These are phyloP conservation scores for Ciborinia camelliae DNA, from an alignment of 2,329 filamentous ascomycete species.

Conservation along the genomic window DNA sequence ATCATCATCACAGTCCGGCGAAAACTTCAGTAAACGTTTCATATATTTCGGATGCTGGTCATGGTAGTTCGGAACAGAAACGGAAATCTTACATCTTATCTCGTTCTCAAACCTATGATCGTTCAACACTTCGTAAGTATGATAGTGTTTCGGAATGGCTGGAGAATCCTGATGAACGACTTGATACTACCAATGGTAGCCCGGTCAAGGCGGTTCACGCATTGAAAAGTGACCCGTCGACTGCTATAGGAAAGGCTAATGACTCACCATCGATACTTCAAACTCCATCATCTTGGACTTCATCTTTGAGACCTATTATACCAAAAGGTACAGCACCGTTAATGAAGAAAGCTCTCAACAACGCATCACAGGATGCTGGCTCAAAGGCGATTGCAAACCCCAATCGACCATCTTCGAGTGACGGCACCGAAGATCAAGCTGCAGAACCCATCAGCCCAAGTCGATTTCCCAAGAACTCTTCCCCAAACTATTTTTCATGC, in stretches of 20 bases:
- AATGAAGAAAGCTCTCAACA: not conserved
- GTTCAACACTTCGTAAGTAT: not conserved
- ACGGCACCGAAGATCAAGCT: not conserved
- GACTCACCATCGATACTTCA: not conserved
- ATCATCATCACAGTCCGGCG: conserved; percentile 23
- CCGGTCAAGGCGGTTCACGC: not conserved
- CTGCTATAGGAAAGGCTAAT: not conserved
- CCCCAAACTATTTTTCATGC: not conserved
- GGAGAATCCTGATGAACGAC: not conserved
- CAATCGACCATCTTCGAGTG: not conserved
- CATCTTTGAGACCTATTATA: not conserved
- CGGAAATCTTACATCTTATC: not conserved
- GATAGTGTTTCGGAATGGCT: conserved; percentile 9
- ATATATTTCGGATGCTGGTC: not conserved
- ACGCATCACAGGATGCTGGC: not conserved
- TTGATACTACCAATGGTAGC: not conserved
- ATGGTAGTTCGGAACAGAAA: not conserved
- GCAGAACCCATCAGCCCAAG: not conserved
- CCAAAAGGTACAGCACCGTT: not conserved
- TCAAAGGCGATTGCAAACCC: not conserved
- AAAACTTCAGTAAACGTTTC: not conserved
- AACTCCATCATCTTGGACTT: too few species aligned
- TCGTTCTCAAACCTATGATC: conserved; percentile 1
- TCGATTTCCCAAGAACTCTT: not conserved
- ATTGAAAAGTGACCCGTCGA: rapidly evolving